A percentile compares a stretch with the other conserved stretches of the same genome.
Evolutionary conservation across 2,329 filamentous ascomycete species (phyloP).

Genomic region (Aspergillus caelatus): DNA sequence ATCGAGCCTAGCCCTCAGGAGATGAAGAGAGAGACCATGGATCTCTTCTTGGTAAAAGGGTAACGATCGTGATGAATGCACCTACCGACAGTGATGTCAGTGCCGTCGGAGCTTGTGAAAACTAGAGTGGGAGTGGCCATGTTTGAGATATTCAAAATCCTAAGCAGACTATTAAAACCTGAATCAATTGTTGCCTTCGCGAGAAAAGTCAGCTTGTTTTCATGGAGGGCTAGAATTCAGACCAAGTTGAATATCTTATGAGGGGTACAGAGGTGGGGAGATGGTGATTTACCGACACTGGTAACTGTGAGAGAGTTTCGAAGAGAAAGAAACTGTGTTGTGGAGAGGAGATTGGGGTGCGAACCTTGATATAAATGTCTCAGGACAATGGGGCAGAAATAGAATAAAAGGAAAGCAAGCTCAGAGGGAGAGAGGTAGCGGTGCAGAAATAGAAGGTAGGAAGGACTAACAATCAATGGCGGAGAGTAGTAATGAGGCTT

Average conservation of each 20-base stretch:
- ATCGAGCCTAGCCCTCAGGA: not conserved
- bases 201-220: not conserved
- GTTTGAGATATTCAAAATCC: not conserved
- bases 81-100: constrained; percentile 55
- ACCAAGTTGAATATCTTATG: not conserved
- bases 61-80: constrained; percentile 12
- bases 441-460: constrained; percentile 1
- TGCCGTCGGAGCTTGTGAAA: constrained; percentile 26
- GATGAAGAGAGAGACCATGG: not conserved
- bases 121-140: constrained; percentile 10
- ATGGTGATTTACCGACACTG: not conserved
- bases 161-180: not conserved
- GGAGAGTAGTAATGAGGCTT: constrained; percentile 1
- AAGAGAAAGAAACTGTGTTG: not conserved
- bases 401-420: not conserved
- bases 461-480: not conserved
- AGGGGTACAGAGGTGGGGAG: not conserved
- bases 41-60: not conserved
- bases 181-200: not conserved
- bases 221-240: not conserved
- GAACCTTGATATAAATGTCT: not conserved
- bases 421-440: not conserved
- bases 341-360: not conserved
- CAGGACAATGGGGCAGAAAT: not conserved
- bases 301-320: not conserved